Conservation (phyloP, 257 asterid genomes). For the Ocimum tenuiflorum region DNA sequence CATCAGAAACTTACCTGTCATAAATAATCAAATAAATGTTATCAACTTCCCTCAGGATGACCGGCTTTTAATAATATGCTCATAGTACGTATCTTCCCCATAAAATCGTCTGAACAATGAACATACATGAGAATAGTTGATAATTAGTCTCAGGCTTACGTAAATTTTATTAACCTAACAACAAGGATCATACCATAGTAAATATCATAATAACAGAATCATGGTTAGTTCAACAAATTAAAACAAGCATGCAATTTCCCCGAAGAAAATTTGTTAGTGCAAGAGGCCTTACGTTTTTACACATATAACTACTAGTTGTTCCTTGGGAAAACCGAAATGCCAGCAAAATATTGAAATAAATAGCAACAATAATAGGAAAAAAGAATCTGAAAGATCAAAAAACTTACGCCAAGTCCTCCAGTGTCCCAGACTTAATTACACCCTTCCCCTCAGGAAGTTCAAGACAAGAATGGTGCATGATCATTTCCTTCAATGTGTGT, state of each 20-base stretch:
- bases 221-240: background rate
- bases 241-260: background rate
- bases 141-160: background rate
- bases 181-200: background rate
- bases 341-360: background rate
- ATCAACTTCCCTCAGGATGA: slow-evolving; percentile 29
- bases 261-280: background rate
- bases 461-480: slow-evolving; percentile 62
- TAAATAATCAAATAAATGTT: slow-evolving; percentile 4
- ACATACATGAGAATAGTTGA: background rate
- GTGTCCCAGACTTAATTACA: slow-evolving; percentile 54
- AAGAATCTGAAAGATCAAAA: background rate
- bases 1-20: slow-evolving; percentile 16
- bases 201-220: background rate
- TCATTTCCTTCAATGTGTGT: slow-evolving; percentile 85
- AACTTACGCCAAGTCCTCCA: slow-evolving; percentile 85
- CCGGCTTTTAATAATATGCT: slow-evolving; percentile 33
- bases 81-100: slow-evolving; percentile 61
- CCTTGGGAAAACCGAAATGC: background rate
- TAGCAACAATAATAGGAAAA: background rate
- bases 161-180: background rate
- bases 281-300: background rate
- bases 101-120: slow-evolving; percentile 54
- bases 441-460: slow-evolving; percentile 77
- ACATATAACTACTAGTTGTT: background rate